Conservation (phyloP, 495 filamentous ascomycete species). For the Lentithecium fluviatile region DNA sequence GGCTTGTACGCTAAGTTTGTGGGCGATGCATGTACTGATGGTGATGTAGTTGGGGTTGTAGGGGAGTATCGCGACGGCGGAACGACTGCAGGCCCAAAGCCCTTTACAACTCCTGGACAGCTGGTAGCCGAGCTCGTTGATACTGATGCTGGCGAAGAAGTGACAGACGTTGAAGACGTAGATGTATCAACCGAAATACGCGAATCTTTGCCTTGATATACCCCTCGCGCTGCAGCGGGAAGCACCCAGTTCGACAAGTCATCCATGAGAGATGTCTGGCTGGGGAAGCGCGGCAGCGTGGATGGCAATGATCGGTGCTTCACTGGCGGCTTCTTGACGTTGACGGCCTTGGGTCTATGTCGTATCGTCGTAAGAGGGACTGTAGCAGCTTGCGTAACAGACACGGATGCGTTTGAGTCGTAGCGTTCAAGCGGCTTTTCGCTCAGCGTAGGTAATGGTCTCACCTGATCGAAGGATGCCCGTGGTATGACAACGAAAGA, state of each 20-base stretch:
- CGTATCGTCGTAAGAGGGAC: slow-evolving; percentile 6
- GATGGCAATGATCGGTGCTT: slow-evolving; percentile 20
- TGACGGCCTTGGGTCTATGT: slow-evolving; percentile 15
- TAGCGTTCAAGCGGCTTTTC: slow-evolving; percentile 1
- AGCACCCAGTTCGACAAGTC: slow-evolving; percentile 20
- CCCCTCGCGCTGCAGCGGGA: not conserved
- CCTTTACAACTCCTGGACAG: not conserved
- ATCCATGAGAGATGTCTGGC: slow-evolving; percentile 17
- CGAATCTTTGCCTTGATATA: not conserved
- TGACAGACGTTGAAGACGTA: not conserved
- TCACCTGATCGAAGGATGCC: slow-evolving; percentile 2
- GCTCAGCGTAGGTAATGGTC: not conserved
- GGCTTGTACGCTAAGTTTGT: too few relatives aligned
- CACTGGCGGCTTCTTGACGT: slow-evolving; percentile 6
- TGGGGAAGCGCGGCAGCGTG: slow-evolving; percentile 12
- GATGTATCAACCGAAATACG: not conserved
- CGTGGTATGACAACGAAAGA: not conserved
- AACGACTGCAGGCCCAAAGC: too few relatives aligned
- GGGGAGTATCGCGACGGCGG: not conserved
- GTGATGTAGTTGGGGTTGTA: slow-evolving; percentile 3
- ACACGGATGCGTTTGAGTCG: slow-evolving; percentile 1
- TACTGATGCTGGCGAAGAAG: not conserved
- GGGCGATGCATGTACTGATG: not conserved
- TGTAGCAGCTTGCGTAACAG: not conserved
- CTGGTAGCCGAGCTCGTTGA: not conserved